Conservation (phyloP, 2,329 filamentous ascomycete species). For the Monilinia vaccinii-corymbosi region DNA sequence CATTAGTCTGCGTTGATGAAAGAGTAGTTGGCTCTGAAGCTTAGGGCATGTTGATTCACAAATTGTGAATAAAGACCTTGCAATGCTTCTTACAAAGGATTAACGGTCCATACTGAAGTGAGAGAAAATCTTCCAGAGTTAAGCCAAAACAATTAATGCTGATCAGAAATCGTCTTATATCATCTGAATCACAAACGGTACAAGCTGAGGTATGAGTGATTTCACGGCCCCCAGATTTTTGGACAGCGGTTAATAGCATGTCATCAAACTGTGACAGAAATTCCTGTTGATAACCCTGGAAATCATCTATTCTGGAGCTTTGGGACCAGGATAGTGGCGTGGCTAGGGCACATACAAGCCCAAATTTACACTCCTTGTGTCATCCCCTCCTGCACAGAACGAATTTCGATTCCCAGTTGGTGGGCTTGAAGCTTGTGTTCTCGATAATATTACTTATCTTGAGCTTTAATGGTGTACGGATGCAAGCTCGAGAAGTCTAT, state of each 20-base stretch:
- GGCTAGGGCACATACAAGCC: background rate
- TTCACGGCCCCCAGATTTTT: background rate
- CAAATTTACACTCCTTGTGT: background rate
- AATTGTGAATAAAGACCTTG: background rate
- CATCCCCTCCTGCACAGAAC: background rate
- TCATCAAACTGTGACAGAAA: background rate
- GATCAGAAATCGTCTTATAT: background rate
- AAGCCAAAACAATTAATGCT: background rate
- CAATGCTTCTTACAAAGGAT: background rate
- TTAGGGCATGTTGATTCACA: background rate
- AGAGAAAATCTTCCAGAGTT: background rate
- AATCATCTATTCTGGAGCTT: background rate
- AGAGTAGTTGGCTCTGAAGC: background rate
- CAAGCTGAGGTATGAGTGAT: background rate
- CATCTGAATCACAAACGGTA: background rate
- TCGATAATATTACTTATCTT: background rate
- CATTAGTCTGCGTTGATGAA: slow-evolving; percentile 8
- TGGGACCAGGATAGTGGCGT: background rate
- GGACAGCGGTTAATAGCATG: background rate
- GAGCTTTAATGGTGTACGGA: background rate
- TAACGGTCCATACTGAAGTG: background rate
- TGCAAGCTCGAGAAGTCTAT: background rate
- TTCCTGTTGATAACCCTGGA: background rate
- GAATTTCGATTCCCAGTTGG: background rate
- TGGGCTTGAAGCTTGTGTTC: background rate